Evolutionary conservation across 306 rosid genomes (phyloP), one percentile per base, ranked within the genome.

Genomic region (Senna siamea): DNA sequence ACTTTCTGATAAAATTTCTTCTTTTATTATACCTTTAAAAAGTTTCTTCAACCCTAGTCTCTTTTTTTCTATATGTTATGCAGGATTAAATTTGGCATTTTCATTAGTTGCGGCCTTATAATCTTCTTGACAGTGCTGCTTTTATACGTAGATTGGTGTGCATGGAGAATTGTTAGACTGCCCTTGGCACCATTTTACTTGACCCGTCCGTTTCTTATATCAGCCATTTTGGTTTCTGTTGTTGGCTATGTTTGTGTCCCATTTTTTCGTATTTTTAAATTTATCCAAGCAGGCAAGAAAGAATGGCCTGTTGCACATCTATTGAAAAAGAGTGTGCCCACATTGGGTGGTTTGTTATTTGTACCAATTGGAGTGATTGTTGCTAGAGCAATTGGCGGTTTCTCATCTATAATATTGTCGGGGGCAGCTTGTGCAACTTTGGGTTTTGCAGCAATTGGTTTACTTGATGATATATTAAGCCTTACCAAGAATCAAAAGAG

Each of bases 261-360:
- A 7, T 72, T 93, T 60, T 87, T 91, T 54, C 81, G 80, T 76
- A 66, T 46, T 68, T 54, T 93, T 75, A 87, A 87, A 85, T 63
- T 73, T 79, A 83, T 81, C 72, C 96, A 89, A 66, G 85, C 89
- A 43, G 60, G 85, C 58, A 82, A 88, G 77, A 80, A 78, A 63
- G 91, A 82, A 61, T 89, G 85, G 50, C 86, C 87, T 50, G 60
- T 74, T 34, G 78, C 89, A 74, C 91, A 84, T 64, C 75, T 79
- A 52, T 48, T 80, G 30, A 88, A 78, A 75, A 88, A 62, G 79
- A 72, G 82, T 62, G 90, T 92, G 41, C 98, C 97, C 40, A 88
- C 97, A 51, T 71, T 93, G 94, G 98, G 98, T 78, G 98, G 97
- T 84, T 80, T 93, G 79, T 76, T 93, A 69, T 91, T 93, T 73